Conservation (phyloP, 176 grass and related monocot species). For the Oryza longistaminata region DNA sequence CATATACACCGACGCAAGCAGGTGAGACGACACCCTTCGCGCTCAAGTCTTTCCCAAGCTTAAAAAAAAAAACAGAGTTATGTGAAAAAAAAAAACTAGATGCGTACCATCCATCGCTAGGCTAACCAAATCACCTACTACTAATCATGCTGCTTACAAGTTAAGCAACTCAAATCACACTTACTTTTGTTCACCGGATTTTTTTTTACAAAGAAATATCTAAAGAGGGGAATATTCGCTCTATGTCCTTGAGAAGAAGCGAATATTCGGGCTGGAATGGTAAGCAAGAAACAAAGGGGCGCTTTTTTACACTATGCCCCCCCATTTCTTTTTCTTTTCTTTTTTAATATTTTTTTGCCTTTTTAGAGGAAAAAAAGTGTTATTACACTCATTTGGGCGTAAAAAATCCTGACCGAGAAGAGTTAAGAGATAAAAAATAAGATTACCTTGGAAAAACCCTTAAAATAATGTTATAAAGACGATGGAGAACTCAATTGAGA, state of each 20-base stretch:
- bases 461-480: no score
- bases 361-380: not conserved
- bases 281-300: constrained; percentile 28
- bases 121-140: not conserved
- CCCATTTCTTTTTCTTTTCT: not conserved
- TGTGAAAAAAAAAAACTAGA: not conserved
- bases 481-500: no score
- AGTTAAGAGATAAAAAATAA: no score
- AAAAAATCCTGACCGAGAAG: not conserved
- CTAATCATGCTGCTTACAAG: constrained; percentile 6
- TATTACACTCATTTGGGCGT: not conserved
- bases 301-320: constrained; percentile 31
- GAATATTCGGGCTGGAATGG: constrained; percentile 48
- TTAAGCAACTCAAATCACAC: not conserved
- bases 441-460: no score
- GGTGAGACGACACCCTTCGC: not conserved
- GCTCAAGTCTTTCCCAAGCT: not conserved
- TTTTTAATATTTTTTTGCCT: not conserved
- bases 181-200: not conserved
- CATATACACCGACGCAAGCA: not conserved
- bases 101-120: not conserved
- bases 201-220: not conserved
- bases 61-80: not conserved
- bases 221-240: constrained; percentile 33
- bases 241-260: not conserved